These are phyloP conservation scores for Tolypocladium ophioglossoides DNA, from an alignment of 2,329 filamentous ascomycete genomes.

Conservation along the genomic window DNA sequence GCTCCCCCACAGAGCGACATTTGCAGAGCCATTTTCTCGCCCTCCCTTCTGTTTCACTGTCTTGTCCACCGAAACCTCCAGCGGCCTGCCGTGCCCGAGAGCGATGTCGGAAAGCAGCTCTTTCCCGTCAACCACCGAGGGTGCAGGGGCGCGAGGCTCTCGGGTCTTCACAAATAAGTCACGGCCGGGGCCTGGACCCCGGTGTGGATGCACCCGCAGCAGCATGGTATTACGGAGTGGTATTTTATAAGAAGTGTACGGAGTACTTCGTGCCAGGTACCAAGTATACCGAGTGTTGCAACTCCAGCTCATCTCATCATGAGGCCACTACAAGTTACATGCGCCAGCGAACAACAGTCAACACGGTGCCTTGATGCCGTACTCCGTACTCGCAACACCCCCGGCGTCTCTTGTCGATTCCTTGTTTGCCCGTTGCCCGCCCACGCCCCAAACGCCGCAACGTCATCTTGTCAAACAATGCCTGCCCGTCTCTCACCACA, in stretches of 20 bases:
- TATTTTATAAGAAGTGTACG: not conserved
- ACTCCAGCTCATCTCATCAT: not conserved
- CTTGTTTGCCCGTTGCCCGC: not conserved
- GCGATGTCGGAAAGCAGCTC: not conserved
- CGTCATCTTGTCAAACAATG: not conserved
- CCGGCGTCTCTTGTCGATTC: not conserved
- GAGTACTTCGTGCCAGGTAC: too few relatives aligned
- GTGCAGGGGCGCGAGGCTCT: not conserved
- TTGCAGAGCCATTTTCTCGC: not conserved
- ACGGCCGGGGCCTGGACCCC: too few relatives aligned
- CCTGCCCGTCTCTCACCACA: conserved; percentile 30
- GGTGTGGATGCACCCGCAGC: not conserved
- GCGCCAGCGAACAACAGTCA: not conserved
- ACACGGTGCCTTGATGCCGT: not conserved
- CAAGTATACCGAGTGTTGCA: not conserved
- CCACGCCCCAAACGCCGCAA: not conserved
- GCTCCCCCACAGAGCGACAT: not conserved
- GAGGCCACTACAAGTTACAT: not conserved
- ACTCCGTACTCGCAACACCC: not conserved
- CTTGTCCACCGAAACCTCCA: not conserved
- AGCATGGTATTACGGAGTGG: too few relatives aligned
- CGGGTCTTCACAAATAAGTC: too few relatives aligned
- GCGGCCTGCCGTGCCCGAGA: not conserved
- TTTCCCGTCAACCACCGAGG: too few relatives aligned
- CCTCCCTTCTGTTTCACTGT: not conserved